These are phyloP conservation scores for Leccinum boreale DNA, from an alignment of 768 basidiomycete genomes.

Conservation along the genomic window DNA sequence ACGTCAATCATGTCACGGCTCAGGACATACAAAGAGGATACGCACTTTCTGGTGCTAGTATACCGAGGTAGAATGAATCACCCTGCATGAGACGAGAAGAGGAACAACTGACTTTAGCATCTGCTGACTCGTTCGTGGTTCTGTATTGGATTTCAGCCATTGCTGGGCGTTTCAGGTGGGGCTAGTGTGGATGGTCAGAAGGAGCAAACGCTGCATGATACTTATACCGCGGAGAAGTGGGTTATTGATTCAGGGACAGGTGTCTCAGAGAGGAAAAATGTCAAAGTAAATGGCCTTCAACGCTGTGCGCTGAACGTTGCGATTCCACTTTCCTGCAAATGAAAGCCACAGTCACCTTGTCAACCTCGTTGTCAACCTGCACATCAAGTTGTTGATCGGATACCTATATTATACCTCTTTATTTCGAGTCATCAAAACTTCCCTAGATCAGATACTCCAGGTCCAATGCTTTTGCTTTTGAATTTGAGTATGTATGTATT, in stretches of 20 bases:
- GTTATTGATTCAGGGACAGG: conserved; percentile 4
- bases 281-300: too few species aligned
- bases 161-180: not conserved
- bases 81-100: not conserved
- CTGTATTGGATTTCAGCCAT: conserved; percentile 4
- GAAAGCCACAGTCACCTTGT: not conserved
- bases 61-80: not conserved
- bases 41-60: conserved; percentile 11
- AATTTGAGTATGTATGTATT: not conserved
- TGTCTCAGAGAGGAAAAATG: not conserved
- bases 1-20: not conserved
- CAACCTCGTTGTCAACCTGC: not conserved
- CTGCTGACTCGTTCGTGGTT: not conserved
- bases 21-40: not conserved
- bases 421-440: not conserved
- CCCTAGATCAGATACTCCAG: not conserved
- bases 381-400: not conserved
- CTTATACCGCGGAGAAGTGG: conserved; percentile 1
- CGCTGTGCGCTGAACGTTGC: not conserved
- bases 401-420: not conserved
- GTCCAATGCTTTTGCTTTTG: not conserved
- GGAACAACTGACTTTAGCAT: conserved; percentile 1
- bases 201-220: not conserved
- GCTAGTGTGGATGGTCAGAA: not conserved
- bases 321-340: not conserved